Percentiles rank a stretch among this genome's conserved stretches.
These are phyloP conservation scores for Trichophyton rubrum DNA, from an alignment of 2,329 filamentous ascomycete species.

Conservation along the genomic window DNA sequence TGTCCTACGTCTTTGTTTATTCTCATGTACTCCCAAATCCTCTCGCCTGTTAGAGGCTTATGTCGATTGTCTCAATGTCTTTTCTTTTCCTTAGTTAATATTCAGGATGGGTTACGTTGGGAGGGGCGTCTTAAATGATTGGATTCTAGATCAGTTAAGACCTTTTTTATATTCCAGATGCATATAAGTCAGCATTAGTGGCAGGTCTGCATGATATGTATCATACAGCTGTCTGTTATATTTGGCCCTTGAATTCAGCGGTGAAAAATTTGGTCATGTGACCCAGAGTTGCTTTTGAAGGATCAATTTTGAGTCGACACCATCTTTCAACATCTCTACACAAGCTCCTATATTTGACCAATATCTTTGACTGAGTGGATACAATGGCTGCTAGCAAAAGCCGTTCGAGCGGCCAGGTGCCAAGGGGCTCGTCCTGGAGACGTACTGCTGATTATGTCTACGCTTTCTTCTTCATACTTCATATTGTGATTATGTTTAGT, in stretches of 20 bases:
- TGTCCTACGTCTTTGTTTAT: neutral
- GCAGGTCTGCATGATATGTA: neutral
- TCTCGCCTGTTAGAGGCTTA: neutral
- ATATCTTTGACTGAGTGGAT: too few relatives aligned
- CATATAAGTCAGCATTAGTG: neutral
- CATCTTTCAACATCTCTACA: neutral
- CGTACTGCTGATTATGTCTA: constrained; percentile 31
- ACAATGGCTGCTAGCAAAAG: neutral
- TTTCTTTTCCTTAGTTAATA: neutral
- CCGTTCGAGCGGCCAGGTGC: neutral
- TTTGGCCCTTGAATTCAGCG: neutral
- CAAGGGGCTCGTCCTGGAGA: constrained; percentile 17
- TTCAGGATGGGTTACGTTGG: neutral
- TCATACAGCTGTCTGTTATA: neutral
- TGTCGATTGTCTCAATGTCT: neutral
- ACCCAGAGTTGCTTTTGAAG: neutral
- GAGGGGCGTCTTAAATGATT: neutral
- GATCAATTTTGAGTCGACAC: neutral
- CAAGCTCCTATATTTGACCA: too few relatives aligned
- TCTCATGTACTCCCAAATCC: neutral
- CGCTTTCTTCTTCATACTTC: constrained; percentile 49
- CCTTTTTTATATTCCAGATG: neutral
- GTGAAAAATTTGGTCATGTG: neutral
- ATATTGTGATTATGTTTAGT: constrained; percentile 52
- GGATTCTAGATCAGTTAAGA: neutral